Conservation (phyloP, 371 early-diverging fungal species). For the Mortierella sp. region DNA sequence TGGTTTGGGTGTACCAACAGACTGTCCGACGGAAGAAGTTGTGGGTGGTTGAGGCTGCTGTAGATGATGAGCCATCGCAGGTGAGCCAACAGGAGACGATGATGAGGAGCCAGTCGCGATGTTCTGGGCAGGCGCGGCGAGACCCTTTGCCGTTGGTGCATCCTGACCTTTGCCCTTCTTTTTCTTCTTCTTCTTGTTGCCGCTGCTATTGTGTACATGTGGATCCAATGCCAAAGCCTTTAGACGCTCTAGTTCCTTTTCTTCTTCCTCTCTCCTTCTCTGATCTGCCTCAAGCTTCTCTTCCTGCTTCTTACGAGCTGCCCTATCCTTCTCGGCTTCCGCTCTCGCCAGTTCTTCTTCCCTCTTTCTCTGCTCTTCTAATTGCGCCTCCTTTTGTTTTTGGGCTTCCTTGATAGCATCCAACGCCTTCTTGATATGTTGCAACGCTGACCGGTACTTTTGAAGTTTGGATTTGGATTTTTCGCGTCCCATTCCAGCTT, state of each 20-base stretch:
- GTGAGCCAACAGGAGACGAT: slow-evolving; percentile 8
- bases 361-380: slow-evolving; percentile 40
- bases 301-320: slow-evolving; percentile 52
- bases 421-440: slow-evolving; percentile 43
- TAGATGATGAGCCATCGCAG: slow-evolving; percentile 8
- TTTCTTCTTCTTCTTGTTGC: slow-evolving; percentile 53
- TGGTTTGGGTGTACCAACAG: neutral
- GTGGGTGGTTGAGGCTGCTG: neutral
- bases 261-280: slow-evolving; percentile 46
- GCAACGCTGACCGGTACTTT: slow-evolving; percentile 26
- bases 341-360: slow-evolving; percentile 48
- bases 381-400: slow-evolving; percentile 27
- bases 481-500: slow-evolving; percentile 36
- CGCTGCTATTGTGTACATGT: slow-evolving; percentile 19
- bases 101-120: slow-evolving; percentile 6
- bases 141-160: slow-evolving; percentile 4
- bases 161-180: slow-evolving; percentile 22
- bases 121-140: neutral
- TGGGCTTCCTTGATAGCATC: slow-evolving; percentile 48
- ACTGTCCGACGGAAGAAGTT: neutral
- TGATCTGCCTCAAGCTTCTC: slow-evolving; percentile 53
- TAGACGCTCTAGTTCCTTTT: slow-evolving; percentile 45
- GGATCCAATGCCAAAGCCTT: slow-evolving; percentile 31
- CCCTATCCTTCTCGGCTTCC: slow-evolving; percentile 50
- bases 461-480: slow-evolving; percentile 40